Base-by-base conservation (phyloP, 2,329 filamentous ascomycete genomes). In the Mycosphaerella sp. region DNA sequence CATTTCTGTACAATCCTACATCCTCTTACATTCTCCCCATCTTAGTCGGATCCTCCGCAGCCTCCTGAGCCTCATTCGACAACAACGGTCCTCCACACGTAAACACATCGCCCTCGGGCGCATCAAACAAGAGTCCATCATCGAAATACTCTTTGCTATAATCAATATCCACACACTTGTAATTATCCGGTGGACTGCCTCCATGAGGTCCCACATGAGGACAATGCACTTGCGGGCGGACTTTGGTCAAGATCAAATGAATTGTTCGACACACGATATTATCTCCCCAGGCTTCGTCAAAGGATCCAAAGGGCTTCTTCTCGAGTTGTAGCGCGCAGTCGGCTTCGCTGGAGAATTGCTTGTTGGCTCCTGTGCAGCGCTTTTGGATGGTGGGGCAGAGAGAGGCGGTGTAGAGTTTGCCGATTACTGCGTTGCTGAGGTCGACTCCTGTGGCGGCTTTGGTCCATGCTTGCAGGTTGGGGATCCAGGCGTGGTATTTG, bases 401-500 rank as follows among this genome's bases (percentile, higher is more conserved):
- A 12, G 64, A 59, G 14, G 63, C 40, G 41, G 70, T 70, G 44
- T 64, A 65, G 4, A 56, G 60, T 7, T 54, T 52, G 49, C 69
- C 67, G 45, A 67, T 64, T 31, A 64, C 58, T 14, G 67, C 53
- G 40, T 64, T 60, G 10, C 62, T 61, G 44, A 59, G 59, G 39
- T 63, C 57, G 17, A 56, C 40, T 14, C 61, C 61, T 11, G 64
- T 65, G 14, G 63, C 52, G n/a, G 67, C 58, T 26, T 45, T 34
- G 12, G 69, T 66, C 70, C 71, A 75, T 47, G 64, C 58, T 53
- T 71, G 66, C 17, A 77, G 64, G 34, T 72, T 73, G 3, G 72
- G 71, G 17, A 76, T 70, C 66, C 69, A 74, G n/a, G 74, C 73
- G 58, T 77, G 73, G 57, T 75, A 76, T 26, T 72, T 67, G 4